Base-by-base conservation (phyloP, 106 monocot genomes). In the Agapanthus africanus region DNA sequence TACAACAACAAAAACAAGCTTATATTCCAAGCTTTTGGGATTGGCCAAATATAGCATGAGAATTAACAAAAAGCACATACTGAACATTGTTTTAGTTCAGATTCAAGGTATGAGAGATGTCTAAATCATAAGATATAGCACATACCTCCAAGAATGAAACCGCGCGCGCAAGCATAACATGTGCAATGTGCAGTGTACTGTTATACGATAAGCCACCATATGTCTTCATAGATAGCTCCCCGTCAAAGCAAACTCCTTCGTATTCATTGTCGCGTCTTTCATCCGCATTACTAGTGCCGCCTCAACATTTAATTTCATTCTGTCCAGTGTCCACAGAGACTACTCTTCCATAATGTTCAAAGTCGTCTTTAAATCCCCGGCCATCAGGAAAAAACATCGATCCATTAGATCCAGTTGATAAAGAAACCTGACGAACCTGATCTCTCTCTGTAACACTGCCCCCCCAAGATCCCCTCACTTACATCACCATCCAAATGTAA, bases 81-180 rank as follows among this genome's bases (percentile, higher is more conserved):
- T 4, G 23, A 23, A 51, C 25, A 4, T 23, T 6, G 25, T 51
- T 51, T 22, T 23, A 51, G 23, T 51, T 51, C 51, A 22, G 5
- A 51, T 51, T 1, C 23, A 7, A 19, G 30, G 4, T 30, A 56
- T 56, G 26, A 30, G 56, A 61, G 35, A 61, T 61, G 35, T 0
- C 5, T 28, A 56, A 35, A 35, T 4, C 1, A 32, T 27, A 61
- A 4, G 35, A 61, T 19, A 35, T 35, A 61, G 35, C 35, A 35
- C 60, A 61, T 61, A 61, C 60, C 60, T 61, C 60, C 60, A 30
- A 59, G 59, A 30, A 32, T 59, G 27, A 59, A 59, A 13, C 31
- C 4, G n/a, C n/a, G n/a, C n/a, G n/a, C n/a, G n/a, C 34, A 35
- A 4, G 19, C 1, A 61, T 19, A 32, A 61, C 18, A 61, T 19